Conservation (phyloP, 768 basidiomycete genomes). For the Xanthoconium purpureum region DNA sequence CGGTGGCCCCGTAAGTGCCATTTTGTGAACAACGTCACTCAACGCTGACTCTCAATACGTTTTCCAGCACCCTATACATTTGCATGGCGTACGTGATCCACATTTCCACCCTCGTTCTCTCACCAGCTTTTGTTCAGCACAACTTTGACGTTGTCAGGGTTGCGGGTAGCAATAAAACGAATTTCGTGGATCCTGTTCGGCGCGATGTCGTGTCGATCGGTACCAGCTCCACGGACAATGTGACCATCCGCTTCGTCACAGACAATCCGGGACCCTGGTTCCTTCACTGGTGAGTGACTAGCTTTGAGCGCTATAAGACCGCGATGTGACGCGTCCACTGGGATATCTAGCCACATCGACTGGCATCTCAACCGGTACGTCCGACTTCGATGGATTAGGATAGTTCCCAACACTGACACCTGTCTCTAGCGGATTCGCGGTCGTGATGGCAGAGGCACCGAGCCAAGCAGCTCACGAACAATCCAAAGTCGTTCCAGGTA, state of each 20-base stretch:
- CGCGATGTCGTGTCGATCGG: conserved; percentile 33
- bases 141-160: conserved; percentile 34
- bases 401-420: background rate
- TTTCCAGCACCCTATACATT: conserved; percentile 35
- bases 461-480: conserved; percentile 2
- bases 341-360: background rate
- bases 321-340: background rate
- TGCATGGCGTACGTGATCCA: conserved; percentile 36
- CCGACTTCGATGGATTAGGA: background rate
- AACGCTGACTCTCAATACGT: background rate
- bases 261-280: conserved; percentile 30
- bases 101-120: too few species aligned
- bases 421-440: conserved; percentile 3
- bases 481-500: background rate
- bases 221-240: conserved; percentile 35
- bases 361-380: background rate
- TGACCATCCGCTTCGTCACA: conserved; percentile 56
- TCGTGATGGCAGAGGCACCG: conserved; percentile 27
- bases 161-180: conserved; percentile 27
- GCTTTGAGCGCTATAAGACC: background rate
- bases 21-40: background rate
- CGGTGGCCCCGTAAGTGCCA: conserved; percentile 29
- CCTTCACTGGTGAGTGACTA: conserved; percentile 4
- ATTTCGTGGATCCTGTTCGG: conserved; percentile 35
- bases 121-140: conserved; percentile 21